Conservation (phyloP, 768 basidiomycete species). For the Rhizopogon vinicolor region DNA sequence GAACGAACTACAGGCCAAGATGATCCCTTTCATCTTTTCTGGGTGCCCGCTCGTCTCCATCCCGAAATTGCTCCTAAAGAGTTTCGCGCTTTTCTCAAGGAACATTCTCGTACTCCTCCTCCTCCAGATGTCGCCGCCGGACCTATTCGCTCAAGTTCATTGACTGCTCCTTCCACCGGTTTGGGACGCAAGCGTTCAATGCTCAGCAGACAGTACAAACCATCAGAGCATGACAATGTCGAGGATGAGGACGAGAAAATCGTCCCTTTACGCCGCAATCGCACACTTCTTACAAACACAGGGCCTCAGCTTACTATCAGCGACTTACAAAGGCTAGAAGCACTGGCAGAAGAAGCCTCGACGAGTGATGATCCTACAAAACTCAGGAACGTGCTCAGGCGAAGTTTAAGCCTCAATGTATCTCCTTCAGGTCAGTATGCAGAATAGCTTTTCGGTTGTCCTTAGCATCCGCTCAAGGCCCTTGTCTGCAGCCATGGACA, state of each 20-base stretch:
- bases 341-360: constrained; percentile 87
- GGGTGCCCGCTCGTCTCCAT: constrained; percentile 96
- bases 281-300: constrained; percentile 58
- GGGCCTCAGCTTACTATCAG: constrained; percentile 88
- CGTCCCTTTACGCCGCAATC: constrained; percentile 64
- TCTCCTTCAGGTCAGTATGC: constrained; percentile 72
- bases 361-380: constrained; percentile 76
- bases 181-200: constrained; percentile 89
- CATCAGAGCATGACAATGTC: constrained; percentile 69
- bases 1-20: constrained; percentile 37
- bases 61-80: constrained; percentile 97
- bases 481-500: constrained; percentile 49
- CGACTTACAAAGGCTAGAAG: constrained; percentile 93
- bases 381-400: constrained; percentile 72
- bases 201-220: constrained; percentile 91
- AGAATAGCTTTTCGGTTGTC: constrained; percentile 4
- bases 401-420: constrained; percentile 85
- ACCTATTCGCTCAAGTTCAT: constrained; percentile 40
- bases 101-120: constrained; percentile 71
- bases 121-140: constrained; percentile 42
- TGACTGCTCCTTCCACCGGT: constrained; percentile 34
- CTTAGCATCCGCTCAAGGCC: constrained; percentile 16
- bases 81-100: constrained; percentile 92
- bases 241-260: constrained; percentile 68
- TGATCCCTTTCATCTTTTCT: constrained; percentile 91